phyloP scores from a whole-genome alignment of 164 flowering plant genomes.

The Brasenia schreberi region DNA sequence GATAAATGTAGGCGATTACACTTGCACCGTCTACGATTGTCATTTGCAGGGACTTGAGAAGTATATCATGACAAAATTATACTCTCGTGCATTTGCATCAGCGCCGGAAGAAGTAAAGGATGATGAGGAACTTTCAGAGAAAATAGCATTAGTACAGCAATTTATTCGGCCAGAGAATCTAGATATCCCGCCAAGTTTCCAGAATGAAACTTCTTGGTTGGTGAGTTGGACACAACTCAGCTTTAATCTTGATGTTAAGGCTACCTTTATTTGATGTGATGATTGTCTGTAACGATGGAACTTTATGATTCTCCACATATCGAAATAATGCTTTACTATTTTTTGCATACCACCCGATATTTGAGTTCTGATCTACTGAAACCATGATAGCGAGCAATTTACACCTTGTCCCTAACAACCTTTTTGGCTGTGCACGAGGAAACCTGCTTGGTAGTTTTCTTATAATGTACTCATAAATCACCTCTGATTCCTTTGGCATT shows the following conservation, averaged over 20 bases:
- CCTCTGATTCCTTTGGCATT: too few species aligned
- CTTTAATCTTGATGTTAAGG: not conserved
- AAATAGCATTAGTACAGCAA: slow-evolving; percentile 78
- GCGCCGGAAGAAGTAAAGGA: slow-evolving; percentile 63
- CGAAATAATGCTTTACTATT: not conserved
- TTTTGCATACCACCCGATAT: too few species aligned
- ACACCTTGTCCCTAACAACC: too few species aligned
- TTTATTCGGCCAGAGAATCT: slow-evolving; percentile 80
- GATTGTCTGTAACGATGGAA: too few species aligned
- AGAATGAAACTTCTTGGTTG: slow-evolving; percentile 92
- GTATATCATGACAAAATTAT: slow-evolving; percentile 94
- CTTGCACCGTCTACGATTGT: not conserved
- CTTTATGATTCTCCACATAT: too few species aligned
- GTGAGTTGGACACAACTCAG: slow-evolving; percentile 26
- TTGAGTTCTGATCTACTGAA: too few species aligned
- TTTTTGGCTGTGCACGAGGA: too few species aligned
- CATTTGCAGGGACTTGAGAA: slow-evolving; percentile 84
- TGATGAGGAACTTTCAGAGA: slow-evolving; percentile 70
- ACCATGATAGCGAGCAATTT: too few species aligned
- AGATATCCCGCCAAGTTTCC: slow-evolving; percentile 73
- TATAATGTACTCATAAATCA: too few species aligned
- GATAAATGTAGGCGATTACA: not conserved
- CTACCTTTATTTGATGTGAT: not conserved
- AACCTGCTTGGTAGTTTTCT: too few species aligned
- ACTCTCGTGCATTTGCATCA: slow-evolving; percentile 86